These are phyloP conservation scores for Fusarium compactum DNA, from an alignment of 2,329 filamentous ascomycete genomes.

Conservation along the genomic window DNA sequence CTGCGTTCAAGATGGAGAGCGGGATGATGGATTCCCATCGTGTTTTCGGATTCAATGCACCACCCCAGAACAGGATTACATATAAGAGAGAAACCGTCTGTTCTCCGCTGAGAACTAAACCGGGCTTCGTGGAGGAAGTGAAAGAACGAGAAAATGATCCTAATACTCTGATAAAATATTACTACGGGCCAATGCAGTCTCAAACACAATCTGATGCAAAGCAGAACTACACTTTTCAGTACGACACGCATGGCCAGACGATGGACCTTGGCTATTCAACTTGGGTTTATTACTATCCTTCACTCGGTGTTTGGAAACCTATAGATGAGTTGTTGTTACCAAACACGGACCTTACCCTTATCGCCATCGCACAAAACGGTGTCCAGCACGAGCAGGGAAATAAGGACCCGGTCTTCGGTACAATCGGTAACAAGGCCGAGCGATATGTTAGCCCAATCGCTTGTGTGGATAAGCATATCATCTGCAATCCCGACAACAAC, in stretches of 20 bases:
- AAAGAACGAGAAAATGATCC: background rate
- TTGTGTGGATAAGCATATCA: background rate
- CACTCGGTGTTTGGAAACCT: background rate
- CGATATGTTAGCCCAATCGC: background rate
- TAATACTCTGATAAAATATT: background rate
- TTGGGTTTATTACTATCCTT: background rate
- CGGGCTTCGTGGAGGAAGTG: background rate
- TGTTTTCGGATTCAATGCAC: background rate
- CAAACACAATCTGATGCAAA: background rate
- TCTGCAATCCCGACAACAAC: background rate
- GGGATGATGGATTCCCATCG: background rate
- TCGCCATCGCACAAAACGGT: background rate
- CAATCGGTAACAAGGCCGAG: accelerated
- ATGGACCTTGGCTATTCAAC: background rate
- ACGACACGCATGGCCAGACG: background rate
- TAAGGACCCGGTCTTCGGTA: background rate
- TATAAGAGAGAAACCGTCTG: background rate
- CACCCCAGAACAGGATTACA: background rate
- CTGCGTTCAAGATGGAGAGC: background rate
- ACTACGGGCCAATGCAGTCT: background rate
- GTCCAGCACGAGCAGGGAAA: background rate
- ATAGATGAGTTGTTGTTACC: background rate
- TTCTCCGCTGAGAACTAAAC: background rate
- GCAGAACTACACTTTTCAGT: background rate
- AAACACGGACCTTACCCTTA: background rate